A percentile compares a stretch with the other conserved stretches of the same genome.
These are phyloP conservation scores for Corchorus olitorius DNA, from an alignment of 345 rosid species.

Conservation along the genomic window DNA sequence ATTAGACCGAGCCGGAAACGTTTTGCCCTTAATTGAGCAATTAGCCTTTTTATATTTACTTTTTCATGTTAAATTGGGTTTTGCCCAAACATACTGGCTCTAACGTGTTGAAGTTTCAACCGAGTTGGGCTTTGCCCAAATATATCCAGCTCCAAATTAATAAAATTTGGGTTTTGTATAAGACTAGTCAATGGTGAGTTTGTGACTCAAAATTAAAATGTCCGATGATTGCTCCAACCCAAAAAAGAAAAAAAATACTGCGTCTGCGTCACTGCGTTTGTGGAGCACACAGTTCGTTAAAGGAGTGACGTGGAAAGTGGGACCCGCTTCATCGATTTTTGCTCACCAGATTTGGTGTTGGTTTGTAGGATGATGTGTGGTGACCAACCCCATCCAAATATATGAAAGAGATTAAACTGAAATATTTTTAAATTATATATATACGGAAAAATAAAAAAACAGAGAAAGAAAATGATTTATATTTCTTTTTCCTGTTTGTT, in stretches of 20 bases:
- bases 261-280: neutral
- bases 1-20: too few relatives aligned
- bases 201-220: neutral
- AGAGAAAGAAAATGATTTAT: neutral
- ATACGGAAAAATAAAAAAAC: neutral
- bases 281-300: neutral
- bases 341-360: neutral
- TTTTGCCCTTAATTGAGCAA: too few relatives aligned
- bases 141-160: too few relatives aligned
- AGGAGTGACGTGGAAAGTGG: slow-evolving; percentile 3
- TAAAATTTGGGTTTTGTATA: too few relatives aligned
- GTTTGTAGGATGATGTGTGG: slow-evolving; percentile 7
- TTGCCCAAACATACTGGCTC: too few relatives aligned
- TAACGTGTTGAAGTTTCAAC: too few relatives aligned
- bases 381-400: slow-evolving; percentile 11
- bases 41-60: too few relatives aligned
- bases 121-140: too few relatives aligned
- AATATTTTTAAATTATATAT: neutral
- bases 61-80: too few relatives aligned
- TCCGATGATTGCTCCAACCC: too few relatives aligned
- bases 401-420: neutral
- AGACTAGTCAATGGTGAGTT: too few relatives aligned
- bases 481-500: neutral
- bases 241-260: neutral
- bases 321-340: slow-evolving; percentile 9